phyloP scores from a whole-genome alignment of 768 basidiomycete species.

The Tricholoma bakamatsutake region DNA sequence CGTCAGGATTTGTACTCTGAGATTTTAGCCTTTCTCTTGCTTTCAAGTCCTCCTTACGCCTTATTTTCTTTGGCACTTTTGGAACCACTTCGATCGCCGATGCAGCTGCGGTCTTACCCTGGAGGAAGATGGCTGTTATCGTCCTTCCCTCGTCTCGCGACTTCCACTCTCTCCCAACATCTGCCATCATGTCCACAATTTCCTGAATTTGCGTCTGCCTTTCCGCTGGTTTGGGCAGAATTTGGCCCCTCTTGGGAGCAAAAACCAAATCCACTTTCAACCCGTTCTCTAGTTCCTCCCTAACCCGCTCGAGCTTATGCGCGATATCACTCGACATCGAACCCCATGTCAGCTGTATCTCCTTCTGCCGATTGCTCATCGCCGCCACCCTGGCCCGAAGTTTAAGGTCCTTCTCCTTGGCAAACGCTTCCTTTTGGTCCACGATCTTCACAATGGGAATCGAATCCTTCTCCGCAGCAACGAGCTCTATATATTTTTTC shows the following conservation, averaged over 20 bases:
- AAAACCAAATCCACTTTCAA: conserved; percentile 51
- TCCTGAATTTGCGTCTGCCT: conserved; percentile 41
- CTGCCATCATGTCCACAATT: conserved; percentile 36
- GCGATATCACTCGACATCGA: conserved; percentile 51
- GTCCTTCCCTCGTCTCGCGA: conserved; percentile 32
- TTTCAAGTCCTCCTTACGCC: not conserved
- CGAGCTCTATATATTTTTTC: conserved; percentile 49
- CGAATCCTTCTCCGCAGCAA: conserved; percentile 31
- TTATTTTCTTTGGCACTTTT: conserved; percentile 1
- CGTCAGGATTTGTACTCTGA: conserved; percentile 3
- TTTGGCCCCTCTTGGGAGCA: conserved; percentile 39
- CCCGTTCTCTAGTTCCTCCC: conserved; percentile 55
- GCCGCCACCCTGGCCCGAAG: conserved; percentile 28
- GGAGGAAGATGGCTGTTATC: conserved; percentile 38
- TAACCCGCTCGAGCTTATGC: conserved; percentile 59
- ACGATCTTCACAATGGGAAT: conserved; percentile 57
- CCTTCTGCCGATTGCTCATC: conserved; percentile 41
- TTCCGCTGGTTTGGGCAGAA: conserved; percentile 28
- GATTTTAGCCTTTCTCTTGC: conserved; percentile 5
- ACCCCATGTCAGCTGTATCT: conserved; percentile 70
- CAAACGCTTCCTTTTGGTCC: conserved; percentile 36
- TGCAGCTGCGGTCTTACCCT: conserved; percentile 21
- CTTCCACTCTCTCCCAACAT: conserved; percentile 51
- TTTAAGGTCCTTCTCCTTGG: conserved; percentile 31
- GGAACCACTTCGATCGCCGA: not conserved